These are phyloP conservation scores for Ustilago vetiveriae DNA, from an alignment of 1,284 basidiomycete species.

Conservation along the genomic window DNA sequence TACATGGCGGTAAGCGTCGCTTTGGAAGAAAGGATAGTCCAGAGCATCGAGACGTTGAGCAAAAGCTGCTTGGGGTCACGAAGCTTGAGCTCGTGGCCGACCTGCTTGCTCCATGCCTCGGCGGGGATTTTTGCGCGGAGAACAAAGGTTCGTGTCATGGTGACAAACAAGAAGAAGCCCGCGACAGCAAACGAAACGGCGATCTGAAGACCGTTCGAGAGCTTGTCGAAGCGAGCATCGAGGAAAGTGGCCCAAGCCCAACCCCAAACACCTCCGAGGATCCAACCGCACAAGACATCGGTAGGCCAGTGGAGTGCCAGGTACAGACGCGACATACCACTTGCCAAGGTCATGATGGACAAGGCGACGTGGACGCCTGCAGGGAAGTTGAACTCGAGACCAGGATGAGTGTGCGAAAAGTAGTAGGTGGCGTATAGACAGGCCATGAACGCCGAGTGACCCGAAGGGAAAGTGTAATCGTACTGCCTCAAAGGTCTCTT, in stretches of 20 bases:
- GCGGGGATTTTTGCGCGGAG: conserved; percentile 26
- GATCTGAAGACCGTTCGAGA: conserved; percentile 15
- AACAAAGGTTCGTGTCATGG: conserved; percentile 21
- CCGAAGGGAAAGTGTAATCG: conserved; percentile 27
- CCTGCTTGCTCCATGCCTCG: conserved; percentile 18
- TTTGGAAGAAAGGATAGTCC: conserved; percentile 13
- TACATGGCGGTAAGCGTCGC: conserved; percentile 15
- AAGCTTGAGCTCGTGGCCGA: conserved; percentile 18
- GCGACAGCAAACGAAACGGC: conserved; percentile 15
- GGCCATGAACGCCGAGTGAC: conserved; percentile 28
- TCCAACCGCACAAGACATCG: conserved; percentile 24
- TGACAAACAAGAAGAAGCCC: conserved; percentile 12
- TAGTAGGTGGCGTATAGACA: conserved; percentile 23
- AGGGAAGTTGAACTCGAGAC: conserved; percentile 13
- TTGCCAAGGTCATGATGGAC: conserved; percentile 12
- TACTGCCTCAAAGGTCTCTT: conserved; percentile 24
- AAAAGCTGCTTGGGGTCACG: conserved; percentile 22
- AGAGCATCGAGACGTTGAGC: conserved; percentile 24
- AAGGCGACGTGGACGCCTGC: conserved; percentile 6
- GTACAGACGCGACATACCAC: conserved; percentile 28
- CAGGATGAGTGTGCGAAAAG: conserved; percentile 15
- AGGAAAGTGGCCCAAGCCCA: conserved; percentile 20
- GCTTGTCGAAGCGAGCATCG: conserved; percentile 15
- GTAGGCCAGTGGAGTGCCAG: conserved; percentile 25
- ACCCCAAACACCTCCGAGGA: conserved; percentile 20